phyloP scores from a whole-genome alignment of 2,329 filamentous ascomycete genomes.

The Boeremia exigua region DNA sequence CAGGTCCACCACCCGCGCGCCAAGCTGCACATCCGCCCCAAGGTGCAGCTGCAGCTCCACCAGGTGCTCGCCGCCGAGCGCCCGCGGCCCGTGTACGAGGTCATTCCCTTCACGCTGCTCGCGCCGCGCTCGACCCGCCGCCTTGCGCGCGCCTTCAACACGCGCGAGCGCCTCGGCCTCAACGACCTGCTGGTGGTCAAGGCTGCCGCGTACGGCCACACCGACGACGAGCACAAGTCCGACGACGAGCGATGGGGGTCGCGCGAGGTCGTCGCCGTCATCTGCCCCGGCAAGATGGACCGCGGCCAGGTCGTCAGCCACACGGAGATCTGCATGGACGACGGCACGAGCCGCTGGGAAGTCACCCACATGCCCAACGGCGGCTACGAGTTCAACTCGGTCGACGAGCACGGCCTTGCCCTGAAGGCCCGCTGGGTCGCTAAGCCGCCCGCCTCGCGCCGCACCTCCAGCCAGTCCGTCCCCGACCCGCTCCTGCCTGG shows the following conservation, averaged over 20 bases:
- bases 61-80: conserved; percentile 65
- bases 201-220: conserved; percentile 67
- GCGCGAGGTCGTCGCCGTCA: conserved; percentile 69
- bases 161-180: conserved; percentile 67
- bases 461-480: conserved; percentile 33
- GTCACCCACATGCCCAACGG: conserved; percentile 52
- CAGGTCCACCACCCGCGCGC: conserved; percentile 60
- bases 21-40: conserved; percentile 71
- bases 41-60: conserved; percentile 74
- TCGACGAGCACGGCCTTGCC: conserved; percentile 63
- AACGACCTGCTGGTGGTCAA: conserved; percentile 75
- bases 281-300: conserved; percentile 65
- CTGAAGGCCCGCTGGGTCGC: conserved; percentile 74
- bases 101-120: conserved; percentile 72
- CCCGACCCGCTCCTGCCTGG: conserved; percentile 25
- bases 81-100: conserved; percentile 72
- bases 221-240: conserved; percentile 50
- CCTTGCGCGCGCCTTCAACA: conserved; percentile 69
- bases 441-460: conserved; percentile 43
- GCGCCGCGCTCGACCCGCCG: conserved; percentile 53
- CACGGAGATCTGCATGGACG: conserved; percentile 70
- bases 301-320: conserved; percentile 63
- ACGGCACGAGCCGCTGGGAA: conserved; percentile 53
- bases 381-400: conserved; percentile 63
- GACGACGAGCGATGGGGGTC: conserved; percentile 60